These are phyloP conservation scores for Pythium aristosporum DNA, from an alignment of 352 stramenopile genomes.

Conservation along the genomic window DNA sequence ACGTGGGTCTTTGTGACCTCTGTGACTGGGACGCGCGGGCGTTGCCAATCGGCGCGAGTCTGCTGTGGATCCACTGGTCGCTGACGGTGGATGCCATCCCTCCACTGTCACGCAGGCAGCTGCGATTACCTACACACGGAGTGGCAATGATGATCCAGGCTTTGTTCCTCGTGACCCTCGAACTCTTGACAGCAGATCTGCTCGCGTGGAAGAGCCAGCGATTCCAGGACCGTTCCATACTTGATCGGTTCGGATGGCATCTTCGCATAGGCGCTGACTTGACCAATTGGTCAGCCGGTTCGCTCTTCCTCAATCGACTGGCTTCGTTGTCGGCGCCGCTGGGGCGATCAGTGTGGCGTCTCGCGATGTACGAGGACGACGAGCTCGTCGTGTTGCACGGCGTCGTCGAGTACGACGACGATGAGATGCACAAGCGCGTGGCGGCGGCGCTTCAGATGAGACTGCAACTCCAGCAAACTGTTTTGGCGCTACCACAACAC, in stretches of 20 bases:
- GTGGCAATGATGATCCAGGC: neutral
- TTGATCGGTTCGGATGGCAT: no score
- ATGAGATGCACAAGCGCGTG: conserved; percentile 10
- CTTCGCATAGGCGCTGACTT: no score
- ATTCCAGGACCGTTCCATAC: neutral
- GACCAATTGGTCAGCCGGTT: conserved; percentile 12
- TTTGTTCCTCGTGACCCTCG: neutral
- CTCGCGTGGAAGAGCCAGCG: neutral
- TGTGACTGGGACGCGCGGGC: conserved; percentile 9
- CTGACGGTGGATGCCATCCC: conserved; percentile 16
- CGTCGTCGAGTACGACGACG: conserved; percentile 26
- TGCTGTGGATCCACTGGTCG: conserved; percentile 30
- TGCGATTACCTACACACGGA: neutral
- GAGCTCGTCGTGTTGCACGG: conserved; percentile 25
- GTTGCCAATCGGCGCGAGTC: neutral
- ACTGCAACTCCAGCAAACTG: conserved; percentile 4
- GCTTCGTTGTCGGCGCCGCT: conserved; percentile 21
- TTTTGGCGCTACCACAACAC: conserved; percentile 5
- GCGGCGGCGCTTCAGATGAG: neutral
- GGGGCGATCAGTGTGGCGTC: conserved; percentile 22
- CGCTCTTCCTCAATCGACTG: conserved; percentile 25
- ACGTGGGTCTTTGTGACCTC: conserved; percentile 7
- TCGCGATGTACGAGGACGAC: conserved; percentile 3
- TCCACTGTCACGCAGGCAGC: conserved; percentile 1
- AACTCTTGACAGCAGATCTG: conserved; percentile 1